Base-by-base conservation (phyloP, 371 early-diverging fungal genomes). In the Entomophthora muscae region DNA sequence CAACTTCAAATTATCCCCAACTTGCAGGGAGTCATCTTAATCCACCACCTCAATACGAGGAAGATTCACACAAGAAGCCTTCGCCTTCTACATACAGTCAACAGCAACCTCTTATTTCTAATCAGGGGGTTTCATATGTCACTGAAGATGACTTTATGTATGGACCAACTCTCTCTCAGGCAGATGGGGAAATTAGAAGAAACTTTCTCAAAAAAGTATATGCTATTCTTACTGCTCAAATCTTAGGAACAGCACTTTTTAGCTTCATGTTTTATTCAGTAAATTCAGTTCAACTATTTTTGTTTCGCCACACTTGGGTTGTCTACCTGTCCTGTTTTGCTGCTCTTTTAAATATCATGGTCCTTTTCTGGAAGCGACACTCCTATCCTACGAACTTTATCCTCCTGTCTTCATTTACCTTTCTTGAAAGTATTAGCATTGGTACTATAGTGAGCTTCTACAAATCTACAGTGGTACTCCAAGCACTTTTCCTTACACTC, bases 181-280 rank as follows among this genome's bases (percentile, higher is more conserved):
- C 76, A 30, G 78, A 79, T 52, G 64, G 75, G 12, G 75, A 73
- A 64, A 76, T 85, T 65, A 75, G 83, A 57, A 69, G 71, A 75
- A 84, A 78, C 54, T 90, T 90, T 72, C 74, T 88, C 24, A 74
- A 87, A 69, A 90, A 90, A 69, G 89, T 90, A 1, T 88, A 88
- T 66, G 77, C 82, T 3, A 87, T 90, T 52, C 72, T 90, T n/a
- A 74, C 82, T 0, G 70, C 67, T 2, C 88, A 88, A 70, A 61
- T 90, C 12, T 67, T 80, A 0, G 70, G 75, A n/a, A 86, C 89
- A 2, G 69, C 75, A 7, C 68, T 70, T 1, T 67, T 84, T 31
- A 77, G 81, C 3, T 74, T 75, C 10, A 60, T 82, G 21, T 78
- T 84, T 84, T 75, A 71, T 78, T 84, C 56, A 79, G 83, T 57